phyloP scores from a whole-genome alignment of 192 early-diverging fungal genomes.

The Phycomyces blakesleeanus region DNA sequence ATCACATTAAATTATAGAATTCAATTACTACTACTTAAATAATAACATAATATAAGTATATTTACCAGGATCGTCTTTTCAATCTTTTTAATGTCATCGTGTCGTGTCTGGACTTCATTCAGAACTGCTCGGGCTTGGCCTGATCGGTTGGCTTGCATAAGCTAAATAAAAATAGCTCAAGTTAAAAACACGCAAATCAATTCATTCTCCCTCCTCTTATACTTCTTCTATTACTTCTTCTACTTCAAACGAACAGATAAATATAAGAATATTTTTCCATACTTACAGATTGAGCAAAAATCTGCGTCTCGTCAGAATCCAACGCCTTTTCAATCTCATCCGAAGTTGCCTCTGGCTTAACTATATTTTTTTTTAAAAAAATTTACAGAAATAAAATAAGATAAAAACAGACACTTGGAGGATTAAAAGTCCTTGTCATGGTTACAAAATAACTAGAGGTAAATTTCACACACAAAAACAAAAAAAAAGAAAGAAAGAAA shows the following conservation, averaged over 20 bases:
- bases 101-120: conserved; percentile 78
- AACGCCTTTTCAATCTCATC: conserved; percentile 74
- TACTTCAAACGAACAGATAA: not conserved
- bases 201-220: too few species aligned
- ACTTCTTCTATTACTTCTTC: too few species aligned
- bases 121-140: conserved; percentile 76
- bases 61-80: conserved; percentile 80
- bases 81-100: conserved; percentile 84
- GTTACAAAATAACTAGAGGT: too few species aligned
- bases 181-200: too few species aligned
- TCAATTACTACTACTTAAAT: too few species aligned
- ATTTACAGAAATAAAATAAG: too few species aligned
- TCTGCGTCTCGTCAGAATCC: conserved; percentile 66
- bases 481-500: too few species aligned
- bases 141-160: conserved; percentile 72
- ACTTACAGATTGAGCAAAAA: conserved; percentile 81
- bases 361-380: conserved; percentile 31
- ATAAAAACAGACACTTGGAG: too few species aligned
- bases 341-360: conserved; percentile 74
- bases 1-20: too few species aligned
- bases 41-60: too few species aligned
- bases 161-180: conserved; percentile 37
- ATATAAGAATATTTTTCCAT: not conserved
- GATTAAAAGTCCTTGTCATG: too few species aligned
- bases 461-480: too few species aligned